These are phyloP conservation scores for Pseudonitzschia multiseries DNA, from an alignment of 108 stramenopile species.

Conservation along the genomic window DNA sequence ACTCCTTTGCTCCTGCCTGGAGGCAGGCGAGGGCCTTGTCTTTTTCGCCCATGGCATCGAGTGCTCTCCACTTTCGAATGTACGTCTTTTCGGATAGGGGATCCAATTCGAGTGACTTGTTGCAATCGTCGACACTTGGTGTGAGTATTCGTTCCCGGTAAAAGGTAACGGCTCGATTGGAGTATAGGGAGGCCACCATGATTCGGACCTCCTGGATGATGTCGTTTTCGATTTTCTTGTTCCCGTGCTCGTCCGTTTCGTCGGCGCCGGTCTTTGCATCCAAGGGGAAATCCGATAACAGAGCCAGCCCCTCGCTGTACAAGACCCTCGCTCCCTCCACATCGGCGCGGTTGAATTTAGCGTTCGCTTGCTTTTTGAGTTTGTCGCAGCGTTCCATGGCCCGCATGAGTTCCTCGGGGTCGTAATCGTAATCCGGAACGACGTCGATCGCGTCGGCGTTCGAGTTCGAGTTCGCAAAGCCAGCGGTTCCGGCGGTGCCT, in stretches of 20 bases:
- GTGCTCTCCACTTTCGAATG: constrained; percentile 41
- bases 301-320: constrained; percentile 45
- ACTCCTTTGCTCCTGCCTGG: constrained; percentile 17
- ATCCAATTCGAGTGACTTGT: constrained; percentile 34
- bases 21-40: constrained; percentile 28
- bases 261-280: not conserved
- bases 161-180: constrained; percentile 45
- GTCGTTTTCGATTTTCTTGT: constrained; percentile 13
- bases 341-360: constrained; percentile 53
- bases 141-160: constrained; percentile 33
- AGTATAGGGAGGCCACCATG: constrained; percentile 41
- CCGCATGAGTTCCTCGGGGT: constrained; percentile 25
- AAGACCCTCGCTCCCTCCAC: constrained; percentile 38
- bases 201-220: constrained; percentile 15
- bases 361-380: constrained; percentile 57
- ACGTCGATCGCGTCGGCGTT: not conserved
- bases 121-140: constrained; percentile 39
- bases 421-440: constrained; percentile 9
- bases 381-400: constrained; percentile 44
- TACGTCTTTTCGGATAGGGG: constrained; percentile 38
- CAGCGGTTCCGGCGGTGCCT: not conserved
- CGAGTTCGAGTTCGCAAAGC: not conserved
- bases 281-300: constrained; percentile 27
- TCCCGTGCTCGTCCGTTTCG: not conserved
- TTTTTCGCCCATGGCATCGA: constrained; percentile 34